A percentile compares a stretch with the other conserved stretches of the same genome.
Evolutionary conservation across 306 rosid species (phyloP).

Genomic region (Dalbergia cultrata): DNA sequence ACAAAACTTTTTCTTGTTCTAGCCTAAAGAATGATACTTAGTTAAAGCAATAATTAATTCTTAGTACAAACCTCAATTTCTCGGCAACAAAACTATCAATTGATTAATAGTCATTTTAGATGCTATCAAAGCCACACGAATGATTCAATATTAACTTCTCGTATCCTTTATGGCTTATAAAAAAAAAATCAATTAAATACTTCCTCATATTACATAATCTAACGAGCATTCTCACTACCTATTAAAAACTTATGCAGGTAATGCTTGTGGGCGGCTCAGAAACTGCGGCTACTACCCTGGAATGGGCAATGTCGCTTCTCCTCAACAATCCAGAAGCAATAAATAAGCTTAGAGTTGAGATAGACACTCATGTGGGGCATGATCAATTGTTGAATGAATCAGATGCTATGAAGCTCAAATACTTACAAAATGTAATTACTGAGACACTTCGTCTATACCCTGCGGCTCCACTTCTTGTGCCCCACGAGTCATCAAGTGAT

Average conservation of each 20-base stretch:
- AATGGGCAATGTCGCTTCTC: slow-evolving; percentile 66
- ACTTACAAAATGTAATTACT: slow-evolving; percentile 47
- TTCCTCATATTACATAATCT: no score
- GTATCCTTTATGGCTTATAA: no score
- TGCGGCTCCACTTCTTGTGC: slow-evolving; percentile 43
- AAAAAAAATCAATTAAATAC: no score
- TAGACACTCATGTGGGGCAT: slow-evolving; percentile 41
- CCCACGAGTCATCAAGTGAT: slow-evolving; percentile 53
- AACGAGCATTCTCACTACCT: no score
- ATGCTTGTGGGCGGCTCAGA: slow-evolving; percentile 55
- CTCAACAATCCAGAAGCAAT: slow-evolving; percentile 58
- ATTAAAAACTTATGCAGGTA: slow-evolving; percentile 16
- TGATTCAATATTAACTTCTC: no score
- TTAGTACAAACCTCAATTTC: no score
- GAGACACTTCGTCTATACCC: slow-evolving; percentile 62
- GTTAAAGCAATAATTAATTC: no score
- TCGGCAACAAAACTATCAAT: no score
- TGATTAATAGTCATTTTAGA: no score
- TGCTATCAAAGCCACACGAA: no score
- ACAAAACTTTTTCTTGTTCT: no score
- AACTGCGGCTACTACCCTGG: slow-evolving; percentile 53
- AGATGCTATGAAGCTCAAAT: slow-evolving; percentile 13
- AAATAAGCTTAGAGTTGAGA: slow-evolving; percentile 36
- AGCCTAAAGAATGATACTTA: no score
- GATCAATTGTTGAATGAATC: slow-evolving; percentile 33